These are phyloP conservation scores for Microbotryomycetes sp. DNA, from an alignment of 1,284 basidiomycete genomes.

Conservation along the genomic window DNA sequence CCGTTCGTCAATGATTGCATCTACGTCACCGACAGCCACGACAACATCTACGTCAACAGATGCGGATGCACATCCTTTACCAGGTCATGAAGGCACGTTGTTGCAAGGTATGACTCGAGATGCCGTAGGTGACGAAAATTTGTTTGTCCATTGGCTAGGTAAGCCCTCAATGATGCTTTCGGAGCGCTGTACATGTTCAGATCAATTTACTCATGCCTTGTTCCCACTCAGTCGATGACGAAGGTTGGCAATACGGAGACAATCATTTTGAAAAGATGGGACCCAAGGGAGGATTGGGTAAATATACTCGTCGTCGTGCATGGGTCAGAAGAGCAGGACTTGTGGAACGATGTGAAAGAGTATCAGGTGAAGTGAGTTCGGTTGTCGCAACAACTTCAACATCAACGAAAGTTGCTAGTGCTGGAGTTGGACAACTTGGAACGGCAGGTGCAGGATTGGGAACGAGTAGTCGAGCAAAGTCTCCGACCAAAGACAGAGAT, in stretches of 20 bases:
- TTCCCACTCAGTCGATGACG: conserved; percentile 42
- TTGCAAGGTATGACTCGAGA: background rate
- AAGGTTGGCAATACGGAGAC: conserved; percentile 48
- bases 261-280: conserved; percentile 47
- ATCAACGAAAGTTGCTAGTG: background rate
- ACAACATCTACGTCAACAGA: conserved; percentile 11
- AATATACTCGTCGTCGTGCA: conserved; percentile 44
- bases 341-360: conserved; percentile 36
- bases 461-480: background rate
- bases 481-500: background rate
- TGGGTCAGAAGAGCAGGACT: conserved; percentile 45
- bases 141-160: background rate
- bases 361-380: conserved; percentile 5
- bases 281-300: conserved; percentile 42
- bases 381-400: background rate
- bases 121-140: background rate
- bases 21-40: conserved; percentile 6
- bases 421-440: background rate
- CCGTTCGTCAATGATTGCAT: background rate
- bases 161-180: background rate
- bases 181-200: too few relatives aligned
- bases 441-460: background rate
- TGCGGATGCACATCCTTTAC: conserved; percentile 1
- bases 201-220: too few relatives aligned
- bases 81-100: conserved; percentile 4